phyloP scores from a whole-genome alignment of 1,284 basidiomycete species.

The Nidula niveotomentosa region DNA sequence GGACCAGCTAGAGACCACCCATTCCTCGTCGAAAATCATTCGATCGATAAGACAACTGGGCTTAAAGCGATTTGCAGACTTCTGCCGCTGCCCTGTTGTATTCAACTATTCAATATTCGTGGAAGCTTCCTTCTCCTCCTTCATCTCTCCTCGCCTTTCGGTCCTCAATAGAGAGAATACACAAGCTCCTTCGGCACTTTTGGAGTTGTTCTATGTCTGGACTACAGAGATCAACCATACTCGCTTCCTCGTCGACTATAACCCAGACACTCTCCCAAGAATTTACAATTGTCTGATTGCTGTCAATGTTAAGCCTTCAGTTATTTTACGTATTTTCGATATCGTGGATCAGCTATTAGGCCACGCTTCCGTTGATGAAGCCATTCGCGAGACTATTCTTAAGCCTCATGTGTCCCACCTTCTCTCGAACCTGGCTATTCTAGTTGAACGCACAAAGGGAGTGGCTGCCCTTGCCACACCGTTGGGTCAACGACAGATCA shows the following conservation, averaged over 20 bases:
- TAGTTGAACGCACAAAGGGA: constrained; percentile 67
- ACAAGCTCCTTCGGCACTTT: constrained; percentile 87
- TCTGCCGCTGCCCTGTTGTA: constrained; percentile 71
- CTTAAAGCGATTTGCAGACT: constrained; percentile 85
- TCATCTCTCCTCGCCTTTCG: constrained; percentile 84
- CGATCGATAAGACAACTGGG: constrained; percentile 80
- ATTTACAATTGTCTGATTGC: constrained; percentile 83
- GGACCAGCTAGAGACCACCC: constrained; percentile 5
- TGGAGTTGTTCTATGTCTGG: constrained; percentile 89
- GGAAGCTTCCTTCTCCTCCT: constrained; percentile 60
- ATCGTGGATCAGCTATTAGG: constrained; percentile 78
- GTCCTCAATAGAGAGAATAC: constrained; percentile 85
- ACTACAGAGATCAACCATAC: constrained; percentile 60
- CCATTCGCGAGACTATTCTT: constrained; percentile 59
- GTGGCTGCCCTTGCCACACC: constrained; percentile 64
- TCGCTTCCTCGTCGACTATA: constrained; percentile 68
- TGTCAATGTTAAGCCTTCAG: constrained; percentile 84
- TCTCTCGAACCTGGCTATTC: constrained; percentile 70
- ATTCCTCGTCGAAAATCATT: constrained; percentile 38
- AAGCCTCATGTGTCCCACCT: constrained; percentile 78
- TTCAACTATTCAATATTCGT: constrained; percentile 84
- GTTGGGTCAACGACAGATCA: constrained; percentile 82
- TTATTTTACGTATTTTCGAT: constrained; percentile 84
- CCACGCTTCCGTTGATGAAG: constrained; percentile 50
- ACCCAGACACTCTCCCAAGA: constrained; percentile 71